A percentile compares a stretch with the other conserved stretches of the same genome.
phyloP scores from a whole-genome alignment of 768 basidiomycete species.

The Calocybe cyanea region DNA sequence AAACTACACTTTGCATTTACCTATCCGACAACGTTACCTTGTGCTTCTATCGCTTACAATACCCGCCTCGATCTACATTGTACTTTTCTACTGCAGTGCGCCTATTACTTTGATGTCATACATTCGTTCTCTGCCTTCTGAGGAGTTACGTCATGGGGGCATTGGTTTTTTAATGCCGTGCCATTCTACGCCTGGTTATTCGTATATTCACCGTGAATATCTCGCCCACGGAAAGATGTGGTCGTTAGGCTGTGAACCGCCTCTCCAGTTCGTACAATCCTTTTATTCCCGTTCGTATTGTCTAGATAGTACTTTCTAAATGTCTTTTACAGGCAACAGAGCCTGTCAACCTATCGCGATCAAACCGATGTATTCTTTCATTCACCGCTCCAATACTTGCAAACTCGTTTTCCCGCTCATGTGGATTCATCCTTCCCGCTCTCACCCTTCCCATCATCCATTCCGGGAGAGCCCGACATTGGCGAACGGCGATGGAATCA shows the following conservation, averaged over 20 bases:
- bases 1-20: constrained; percentile 17
- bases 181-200: constrained; percentile 92
- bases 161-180: constrained; percentile 93
- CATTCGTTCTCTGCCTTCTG: constrained; percentile 50
- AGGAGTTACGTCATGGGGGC: constrained; percentile 39
- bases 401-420: constrained; percentile 55
- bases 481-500: constrained; percentile 55
- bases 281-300: neutral
- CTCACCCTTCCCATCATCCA: constrained; percentile 51
- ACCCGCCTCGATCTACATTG: constrained; percentile 63
- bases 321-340: constrained; percentile 37
- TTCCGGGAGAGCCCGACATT: constrained; percentile 37
- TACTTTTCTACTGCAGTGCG: constrained; percentile 73
- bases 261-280: constrained; percentile 58
- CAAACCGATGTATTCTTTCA: constrained; percentile 82
- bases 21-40: constrained; percentile 33
- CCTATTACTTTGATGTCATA: constrained; percentile 75
- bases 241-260: constrained; percentile 93
- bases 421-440: constrained; percentile 65
- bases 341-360: constrained; percentile 60
- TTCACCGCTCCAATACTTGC: constrained; percentile 65
- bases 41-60: constrained; percentile 48
- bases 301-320: constrained; percentile 9
- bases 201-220: constrained; percentile 74
- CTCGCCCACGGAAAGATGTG: constrained; percentile 63